phyloP scores from a whole-genome alignment of 805 yeast genomes.

The Wickerhamiella bombiphila region DNA sequence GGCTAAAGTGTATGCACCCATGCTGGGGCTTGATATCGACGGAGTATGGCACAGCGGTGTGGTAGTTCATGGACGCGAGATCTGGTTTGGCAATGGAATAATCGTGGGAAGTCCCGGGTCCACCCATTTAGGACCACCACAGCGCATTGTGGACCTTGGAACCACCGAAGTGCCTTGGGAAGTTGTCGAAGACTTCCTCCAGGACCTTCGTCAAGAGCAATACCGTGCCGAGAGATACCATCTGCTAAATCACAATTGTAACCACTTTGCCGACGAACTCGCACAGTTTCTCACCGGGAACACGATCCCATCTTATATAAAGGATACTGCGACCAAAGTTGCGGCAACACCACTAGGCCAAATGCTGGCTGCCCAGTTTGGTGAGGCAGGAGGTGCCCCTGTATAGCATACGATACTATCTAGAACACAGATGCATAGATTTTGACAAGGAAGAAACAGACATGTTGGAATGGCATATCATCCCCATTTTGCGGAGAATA shows the following conservation, averaged over 20 bases:
- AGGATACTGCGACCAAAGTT: slow-evolving; percentile 38
- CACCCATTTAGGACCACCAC: slow-evolving; percentile 47
- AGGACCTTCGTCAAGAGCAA: slow-evolving; percentile 31
- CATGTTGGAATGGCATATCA: background rate
- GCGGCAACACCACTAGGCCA: slow-evolving; percentile 38
- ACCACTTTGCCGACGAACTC: slow-evolving; percentile 47
- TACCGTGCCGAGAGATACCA: slow-evolving; percentile 38
- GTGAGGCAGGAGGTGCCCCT: slow-evolving; percentile 4
- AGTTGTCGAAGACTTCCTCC: slow-evolving; percentile 37
- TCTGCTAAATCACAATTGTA: slow-evolving; percentile 50
- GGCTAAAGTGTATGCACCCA: slow-evolving; percentile 29
- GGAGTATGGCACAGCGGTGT: slow-evolving; percentile 54
- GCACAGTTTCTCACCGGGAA: slow-evolving; percentile 44
- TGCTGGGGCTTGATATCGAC: slow-evolving; percentile 38
- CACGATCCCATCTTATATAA: slow-evolving; percentile 39
- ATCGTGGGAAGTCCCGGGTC: slow-evolving; percentile 36
- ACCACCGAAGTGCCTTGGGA: slow-evolving; percentile 38
- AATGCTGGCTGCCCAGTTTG: slow-evolving; percentile 28
- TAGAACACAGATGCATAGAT: background rate
- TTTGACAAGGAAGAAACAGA: background rate
- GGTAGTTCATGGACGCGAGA: slow-evolving; percentile 41
- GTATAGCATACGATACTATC: too few relatives aligned
- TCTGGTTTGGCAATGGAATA: slow-evolving; percentile 33
- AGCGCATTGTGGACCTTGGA: slow-evolving; percentile 39
- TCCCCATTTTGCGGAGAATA: slow-evolving; percentile 14